Conservation (phyloP, 2,329 filamentous ascomycete genomes). For the Mycosphaerelloides madeirae region DNA sequence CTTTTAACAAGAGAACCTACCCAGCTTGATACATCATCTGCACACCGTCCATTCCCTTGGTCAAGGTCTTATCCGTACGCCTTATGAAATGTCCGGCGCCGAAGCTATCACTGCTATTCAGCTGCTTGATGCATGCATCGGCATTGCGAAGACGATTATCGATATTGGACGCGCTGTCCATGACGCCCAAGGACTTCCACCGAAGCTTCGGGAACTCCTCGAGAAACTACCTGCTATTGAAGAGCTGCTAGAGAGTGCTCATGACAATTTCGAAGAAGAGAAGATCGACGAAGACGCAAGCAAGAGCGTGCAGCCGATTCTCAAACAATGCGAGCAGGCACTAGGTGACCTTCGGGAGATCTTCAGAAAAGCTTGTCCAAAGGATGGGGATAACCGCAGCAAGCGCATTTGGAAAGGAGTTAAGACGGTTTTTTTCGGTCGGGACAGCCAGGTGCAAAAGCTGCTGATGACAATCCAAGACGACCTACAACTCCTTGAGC, state of each 20-base stretch:
- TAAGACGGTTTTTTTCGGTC: slow-evolving; percentile 10
- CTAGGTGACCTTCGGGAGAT: slow-evolving; percentile 4
- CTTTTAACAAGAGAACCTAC: no score
- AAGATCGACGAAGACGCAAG: slow-evolving; percentile 1
- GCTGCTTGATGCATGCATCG: slow-evolving; percentile 18
- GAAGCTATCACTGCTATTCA: slow-evolving; percentile 8
- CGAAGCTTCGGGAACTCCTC: slow-evolving; percentile 13
- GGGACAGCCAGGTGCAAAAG: slow-evolving; percentile 9
- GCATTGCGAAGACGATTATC: slow-evolving; percentile 18
- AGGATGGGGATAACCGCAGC: slow-evolving; percentile 6
- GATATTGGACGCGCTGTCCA: slow-evolving; percentile 14
- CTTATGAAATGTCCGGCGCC: not conserved
- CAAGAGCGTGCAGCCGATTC: slow-evolving; percentile 3
- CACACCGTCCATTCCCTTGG: no score
- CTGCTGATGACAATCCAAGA: slow-evolving; percentile 4
- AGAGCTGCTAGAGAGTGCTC: slow-evolving; percentile 10
- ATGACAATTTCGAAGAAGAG: slow-evolving; percentile 1
- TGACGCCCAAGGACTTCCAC: slow-evolving; percentile 17
- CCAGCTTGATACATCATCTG: no score
- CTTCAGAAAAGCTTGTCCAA: slow-evolving; percentile 10
- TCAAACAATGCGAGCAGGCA: slow-evolving; percentile 8
- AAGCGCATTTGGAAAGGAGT: slow-evolving; percentile 12
- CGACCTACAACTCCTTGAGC: slow-evolving; percentile 4
- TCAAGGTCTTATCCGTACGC: no score
- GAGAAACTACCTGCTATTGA: slow-evolving; percentile 17